Conservation (phyloP, 164 flowering plant species). For the Warburgia ugandensis region DNA sequence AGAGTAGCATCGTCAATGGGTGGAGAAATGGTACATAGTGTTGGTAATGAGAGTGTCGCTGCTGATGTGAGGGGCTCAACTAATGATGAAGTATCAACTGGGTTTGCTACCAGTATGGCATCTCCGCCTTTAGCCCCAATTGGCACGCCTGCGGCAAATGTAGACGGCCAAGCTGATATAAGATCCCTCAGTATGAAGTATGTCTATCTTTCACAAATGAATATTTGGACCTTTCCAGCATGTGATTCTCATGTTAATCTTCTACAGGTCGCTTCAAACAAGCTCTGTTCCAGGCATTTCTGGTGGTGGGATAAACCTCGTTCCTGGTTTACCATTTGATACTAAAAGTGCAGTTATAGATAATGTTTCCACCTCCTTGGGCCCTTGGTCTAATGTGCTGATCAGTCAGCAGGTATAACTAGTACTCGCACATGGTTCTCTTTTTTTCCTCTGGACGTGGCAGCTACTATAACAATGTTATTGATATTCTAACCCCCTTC, state of each 20-base stretch:
- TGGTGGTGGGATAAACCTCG: constrained; percentile 33
- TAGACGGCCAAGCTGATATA: constrained; percentile 39
- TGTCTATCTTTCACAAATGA: neutral
- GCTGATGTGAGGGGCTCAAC: constrained; percentile 26
- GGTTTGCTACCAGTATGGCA: constrained; percentile 21
- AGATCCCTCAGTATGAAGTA: constrained; percentile 47
- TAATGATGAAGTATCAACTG: constrained; percentile 37
- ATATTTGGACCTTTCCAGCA: neutral
- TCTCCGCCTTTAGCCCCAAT: constrained; percentile 70
- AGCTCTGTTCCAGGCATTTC: constrained; percentile 27
- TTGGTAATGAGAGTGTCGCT: constrained; percentile 27
- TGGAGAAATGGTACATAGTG: constrained; percentile 29
- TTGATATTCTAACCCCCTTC: too few relatives aligned
- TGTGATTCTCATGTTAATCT: constrained; percentile 1
- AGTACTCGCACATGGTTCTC: too few relatives aligned
- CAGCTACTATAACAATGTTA: too few relatives aligned
- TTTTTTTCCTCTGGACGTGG: too few relatives aligned
- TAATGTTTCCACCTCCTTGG: constrained; percentile 38
- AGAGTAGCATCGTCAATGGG: constrained; percentile 26
- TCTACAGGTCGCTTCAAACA: constrained; percentile 43
- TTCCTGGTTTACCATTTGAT: constrained; percentile 38
- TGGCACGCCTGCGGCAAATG: constrained; percentile 63
- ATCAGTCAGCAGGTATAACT: constrained; percentile 64
- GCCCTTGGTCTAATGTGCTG: constrained; percentile 48
- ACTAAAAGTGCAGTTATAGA: constrained; percentile 41